Percentiles rank a stretch among this genome's conserved stretches.
Conservation (phyloP, 352 stramenopile genomes). For the Pythium scleroteichum region DNA sequence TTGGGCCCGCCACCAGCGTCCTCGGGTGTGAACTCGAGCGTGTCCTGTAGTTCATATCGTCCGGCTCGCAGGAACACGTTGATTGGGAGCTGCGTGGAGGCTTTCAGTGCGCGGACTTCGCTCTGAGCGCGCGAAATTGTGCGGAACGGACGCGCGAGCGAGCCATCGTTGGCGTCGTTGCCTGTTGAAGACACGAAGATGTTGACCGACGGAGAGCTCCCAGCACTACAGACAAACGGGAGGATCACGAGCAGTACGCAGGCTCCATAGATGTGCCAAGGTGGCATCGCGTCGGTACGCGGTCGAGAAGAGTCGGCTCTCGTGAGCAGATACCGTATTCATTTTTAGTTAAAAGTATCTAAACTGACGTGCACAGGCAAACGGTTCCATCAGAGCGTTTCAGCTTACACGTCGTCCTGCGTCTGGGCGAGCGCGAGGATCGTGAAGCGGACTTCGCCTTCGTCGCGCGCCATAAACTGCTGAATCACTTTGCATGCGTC, state of each 20-base stretch:
- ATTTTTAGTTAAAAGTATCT: conserved; percentile 3
- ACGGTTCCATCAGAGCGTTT: neutral
- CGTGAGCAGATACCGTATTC: neutral
- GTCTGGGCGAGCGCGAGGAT: conserved; percentile 92
- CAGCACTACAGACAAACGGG: neutral
- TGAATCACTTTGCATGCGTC: conserved; percentile 91
- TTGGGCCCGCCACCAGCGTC: conserved; percentile 40
- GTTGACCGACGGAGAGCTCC: conserved; percentile 28
- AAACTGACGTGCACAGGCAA: conserved; percentile 3
- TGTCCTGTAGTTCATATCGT: conserved; percentile 51
- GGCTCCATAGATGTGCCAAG: too few relatives aligned
- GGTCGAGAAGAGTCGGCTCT: too few relatives aligned
- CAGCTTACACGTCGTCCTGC: conserved; percentile 26
- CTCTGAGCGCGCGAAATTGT: conserved; percentile 48
- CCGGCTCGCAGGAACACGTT: conserved; percentile 63
- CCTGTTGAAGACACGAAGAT: conserved; percentile 57
- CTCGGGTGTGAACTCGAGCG: conserved; percentile 47
- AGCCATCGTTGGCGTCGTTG: conserved; percentile 48
- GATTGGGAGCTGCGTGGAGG: conserved; percentile 34
- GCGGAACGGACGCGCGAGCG: conserved; percentile 48
- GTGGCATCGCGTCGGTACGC: too few relatives aligned
- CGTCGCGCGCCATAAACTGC: conserved; percentile 94
- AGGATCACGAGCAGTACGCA: too few relatives aligned
- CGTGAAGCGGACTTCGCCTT: conserved; percentile 94
- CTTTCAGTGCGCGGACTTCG: conserved; percentile 36